These are phyloP conservation scores for Gynochthodes officinalis DNA, from an alignment of 257 asterid genomes.

Conservation along the genomic window DNA sequence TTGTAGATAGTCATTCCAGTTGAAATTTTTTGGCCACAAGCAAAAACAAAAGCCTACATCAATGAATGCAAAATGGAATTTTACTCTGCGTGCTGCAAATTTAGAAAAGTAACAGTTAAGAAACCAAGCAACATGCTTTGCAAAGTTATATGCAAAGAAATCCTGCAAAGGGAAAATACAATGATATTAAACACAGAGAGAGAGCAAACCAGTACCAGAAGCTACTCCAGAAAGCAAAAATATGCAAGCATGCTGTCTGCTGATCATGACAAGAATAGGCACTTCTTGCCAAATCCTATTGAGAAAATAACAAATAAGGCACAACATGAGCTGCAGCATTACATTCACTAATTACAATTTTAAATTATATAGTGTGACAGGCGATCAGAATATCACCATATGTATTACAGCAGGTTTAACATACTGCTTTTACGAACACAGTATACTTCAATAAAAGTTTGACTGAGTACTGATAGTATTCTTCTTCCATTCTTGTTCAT, in stretches of 20 bases:
- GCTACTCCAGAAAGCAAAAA: constrained; percentile 98
- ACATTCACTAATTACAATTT: not conserved
- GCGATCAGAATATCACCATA: not conserved
- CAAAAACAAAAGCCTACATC: not conserved
- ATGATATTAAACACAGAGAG: constrained; percentile 6
- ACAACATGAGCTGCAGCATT: constrained; percentile 10
- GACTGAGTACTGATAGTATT: not conserved
- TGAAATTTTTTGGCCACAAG: not conserved
- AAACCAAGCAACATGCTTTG: too few species aligned
- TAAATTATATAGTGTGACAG: not conserved
- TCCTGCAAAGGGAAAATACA: constrained; percentile 5
- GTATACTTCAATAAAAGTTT: not conserved
- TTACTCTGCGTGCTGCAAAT: not conserved
- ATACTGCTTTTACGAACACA: not conserved
- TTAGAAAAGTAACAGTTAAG: not conserved
- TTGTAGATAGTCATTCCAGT: not conserved
- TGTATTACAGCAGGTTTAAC: not conserved
- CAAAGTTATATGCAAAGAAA: too few species aligned
- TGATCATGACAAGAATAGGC: constrained; percentile 95
- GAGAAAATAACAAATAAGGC: constrained; percentile 14
- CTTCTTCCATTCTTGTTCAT: too few species aligned
- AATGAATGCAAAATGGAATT: not conserved
- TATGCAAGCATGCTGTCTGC: constrained; percentile 98
- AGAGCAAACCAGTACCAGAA: constrained; percentile 63
- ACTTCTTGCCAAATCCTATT: constrained; percentile 93